phyloP scores from a whole-genome alignment of 129 eudicot genomes.

The Smallanthus sonchifolius region DNA sequence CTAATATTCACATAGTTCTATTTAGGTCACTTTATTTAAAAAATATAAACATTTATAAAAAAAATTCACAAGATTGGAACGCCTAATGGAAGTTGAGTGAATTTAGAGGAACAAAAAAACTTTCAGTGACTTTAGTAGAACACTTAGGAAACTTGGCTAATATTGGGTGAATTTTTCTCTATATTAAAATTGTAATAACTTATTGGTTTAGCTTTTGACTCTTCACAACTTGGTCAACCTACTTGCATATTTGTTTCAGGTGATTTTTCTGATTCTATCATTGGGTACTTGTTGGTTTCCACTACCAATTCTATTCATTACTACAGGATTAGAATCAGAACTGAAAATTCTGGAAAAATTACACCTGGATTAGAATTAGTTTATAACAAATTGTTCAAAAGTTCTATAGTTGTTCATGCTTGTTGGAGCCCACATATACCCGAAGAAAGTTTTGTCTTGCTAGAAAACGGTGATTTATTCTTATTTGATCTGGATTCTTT shows the following conservation, averaged over 20 bases:
- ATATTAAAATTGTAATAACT: background rate
- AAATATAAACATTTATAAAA: too few relatives aligned
- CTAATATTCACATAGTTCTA: too few relatives aligned
- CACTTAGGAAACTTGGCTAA: too few relatives aligned
- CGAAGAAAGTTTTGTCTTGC: conserved; percentile 55
- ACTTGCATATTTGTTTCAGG: conserved; percentile 18
- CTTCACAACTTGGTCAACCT: background rate
- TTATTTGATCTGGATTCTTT: conserved; percentile 53
- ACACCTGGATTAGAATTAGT: conserved; percentile 27
- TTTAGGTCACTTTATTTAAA: too few relatives aligned
- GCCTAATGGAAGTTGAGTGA: too few relatives aligned
- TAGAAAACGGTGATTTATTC: conserved; percentile 55
- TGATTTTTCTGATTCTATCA: conserved; percentile 19
- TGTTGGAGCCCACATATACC: conserved; percentile 83
- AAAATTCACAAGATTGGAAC: too few relatives aligned
- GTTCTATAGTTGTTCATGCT: conserved; percentile 42
- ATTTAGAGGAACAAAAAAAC: too few relatives aligned
- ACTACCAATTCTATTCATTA: conserved; percentile 38
- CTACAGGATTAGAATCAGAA: conserved; percentile 34
- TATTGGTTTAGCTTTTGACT: conserved; percentile 5
- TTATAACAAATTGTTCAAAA: conserved; percentile 34
- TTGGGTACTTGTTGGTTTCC: conserved; percentile 50
- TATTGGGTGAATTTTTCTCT: too few relatives aligned
- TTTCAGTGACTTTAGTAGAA: too few relatives aligned
- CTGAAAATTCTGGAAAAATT: conserved; percentile 4